These are phyloP conservation scores for Alternaria sp. DNA, from an alignment of 2,329 filamentous ascomycete genomes.

Conservation along the genomic window DNA sequence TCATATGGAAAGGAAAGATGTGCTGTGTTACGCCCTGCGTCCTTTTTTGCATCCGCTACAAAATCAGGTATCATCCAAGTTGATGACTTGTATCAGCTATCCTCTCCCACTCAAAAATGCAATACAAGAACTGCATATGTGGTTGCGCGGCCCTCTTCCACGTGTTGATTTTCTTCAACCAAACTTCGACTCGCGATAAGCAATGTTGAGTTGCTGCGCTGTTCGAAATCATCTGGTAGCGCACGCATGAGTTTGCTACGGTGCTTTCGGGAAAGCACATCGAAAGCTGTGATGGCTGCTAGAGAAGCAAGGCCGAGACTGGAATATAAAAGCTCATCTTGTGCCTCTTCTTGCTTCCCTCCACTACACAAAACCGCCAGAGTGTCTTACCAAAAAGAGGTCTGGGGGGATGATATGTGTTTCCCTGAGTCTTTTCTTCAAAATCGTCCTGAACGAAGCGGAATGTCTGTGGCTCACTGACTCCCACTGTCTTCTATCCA, in stretches of 20 bases:
- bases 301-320: neutral
- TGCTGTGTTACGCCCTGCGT: neutral
- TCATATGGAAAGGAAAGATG: fast-evolving
- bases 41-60: neutral
- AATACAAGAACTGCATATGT: too few species aligned
- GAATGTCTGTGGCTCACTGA: neutral
- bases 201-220: neutral
- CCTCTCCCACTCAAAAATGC: neutral
- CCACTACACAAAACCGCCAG: neutral
- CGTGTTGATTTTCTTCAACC: neutral
- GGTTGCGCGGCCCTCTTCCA: neutral
- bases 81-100: neutral
- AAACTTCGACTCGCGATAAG: neutral
- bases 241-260: neutral
- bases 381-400: neutral
- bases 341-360: fast-evolving
- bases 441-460: too few species aligned
- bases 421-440: neutral
- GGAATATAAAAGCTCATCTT: neutral
- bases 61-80: neutral
- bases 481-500: too few species aligned
- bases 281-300: fast-evolving
- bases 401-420: too few species aligned
- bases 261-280: neutral
- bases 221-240: neutral